Conservation (phyloP, 2,329 filamentous ascomycete species). For the Leptographium radiaticola region DNA sequence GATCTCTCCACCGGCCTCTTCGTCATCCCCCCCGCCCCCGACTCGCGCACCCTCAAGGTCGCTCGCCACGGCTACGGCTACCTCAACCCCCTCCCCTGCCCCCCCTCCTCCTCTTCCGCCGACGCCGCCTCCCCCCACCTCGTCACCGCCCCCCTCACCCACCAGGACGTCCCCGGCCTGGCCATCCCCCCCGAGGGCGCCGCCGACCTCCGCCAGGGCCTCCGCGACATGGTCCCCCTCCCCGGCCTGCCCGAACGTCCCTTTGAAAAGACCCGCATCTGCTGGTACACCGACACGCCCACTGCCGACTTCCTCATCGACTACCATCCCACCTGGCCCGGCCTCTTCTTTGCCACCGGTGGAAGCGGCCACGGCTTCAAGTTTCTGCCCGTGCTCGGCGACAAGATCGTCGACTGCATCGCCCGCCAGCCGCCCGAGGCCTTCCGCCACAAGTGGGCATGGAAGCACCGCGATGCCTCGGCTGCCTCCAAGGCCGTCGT, state of each 20-base stretch:
- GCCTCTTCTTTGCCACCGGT: constrained; percentile 48
- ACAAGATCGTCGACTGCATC: constrained; percentile 45
- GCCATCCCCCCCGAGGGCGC: constrained; percentile 48
- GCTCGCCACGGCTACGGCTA: constrained; percentile 60
- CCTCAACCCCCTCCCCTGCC: constrained; percentile 30
- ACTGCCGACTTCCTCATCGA: constrained; percentile 59
- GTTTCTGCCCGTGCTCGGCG: constrained; percentile 53
- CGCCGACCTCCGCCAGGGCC: constrained; percentile 43
- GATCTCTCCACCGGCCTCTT: constrained; percentile 62
- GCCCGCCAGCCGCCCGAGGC: constrained; percentile 29
- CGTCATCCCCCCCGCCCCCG: constrained; percentile 50
- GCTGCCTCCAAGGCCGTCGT: constrained; percentile 21
- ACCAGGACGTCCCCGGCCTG: constrained; percentile 32
- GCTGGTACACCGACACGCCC: constrained; percentile 66
- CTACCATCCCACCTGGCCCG: constrained; percentile 49
- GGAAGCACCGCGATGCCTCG: constrained; percentile 37
- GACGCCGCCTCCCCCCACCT: constrained; percentile 10
- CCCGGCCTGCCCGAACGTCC: constrained; percentile 41
- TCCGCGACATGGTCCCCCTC: constrained; percentile 47
- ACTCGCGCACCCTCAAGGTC: constrained; percentile 48
- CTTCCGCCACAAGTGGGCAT: constrained; percentile 46
- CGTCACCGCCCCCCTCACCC: constrained; percentile 30
- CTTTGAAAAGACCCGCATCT: constrained; percentile 50
- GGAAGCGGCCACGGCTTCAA: constrained; percentile 57
- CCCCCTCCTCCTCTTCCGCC: constrained; percentile 16